phyloP scores from a whole-genome alignment of 257 asterid genomes.

The Nicotiana tomentosiformis region DNA sequence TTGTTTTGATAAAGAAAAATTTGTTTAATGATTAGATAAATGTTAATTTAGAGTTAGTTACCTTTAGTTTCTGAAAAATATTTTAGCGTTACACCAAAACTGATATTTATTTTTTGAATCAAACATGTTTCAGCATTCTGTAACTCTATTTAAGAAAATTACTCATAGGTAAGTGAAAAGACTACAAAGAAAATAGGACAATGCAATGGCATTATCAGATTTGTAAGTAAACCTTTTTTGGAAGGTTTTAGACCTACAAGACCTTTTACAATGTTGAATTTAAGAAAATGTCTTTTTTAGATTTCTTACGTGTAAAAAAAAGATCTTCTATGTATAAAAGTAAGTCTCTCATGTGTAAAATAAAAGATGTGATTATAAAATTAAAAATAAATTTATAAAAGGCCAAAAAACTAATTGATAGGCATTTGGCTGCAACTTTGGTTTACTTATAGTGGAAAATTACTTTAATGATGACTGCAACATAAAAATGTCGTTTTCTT shows the following conservation, averaged over 20 bases:
- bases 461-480: not conserved
- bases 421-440: not conserved
- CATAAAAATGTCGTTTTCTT: not conserved
- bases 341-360: no score
- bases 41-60: not conserved
- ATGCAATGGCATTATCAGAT: no score
- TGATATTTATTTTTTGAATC: not conserved
- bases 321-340: no score
- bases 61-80: not conserved
- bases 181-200: no score
- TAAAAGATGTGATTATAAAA: no score
- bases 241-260: no score
- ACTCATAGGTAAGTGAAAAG: not conserved
- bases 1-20: not conserved
- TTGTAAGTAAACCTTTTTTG: no score
- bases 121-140: not conserved
- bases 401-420: no score
- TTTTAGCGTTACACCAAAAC: not conserved
- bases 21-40: not conserved
- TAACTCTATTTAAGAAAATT: not conserved
- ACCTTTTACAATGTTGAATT: no score
- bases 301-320: no score
- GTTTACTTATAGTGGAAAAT: not conserved
- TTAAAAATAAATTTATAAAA: no score
- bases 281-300: no score